phyloP scores from a whole-genome alignment of 2,329 filamentous ascomycete genomes.

The Colletotrichum kahawae region DNA sequence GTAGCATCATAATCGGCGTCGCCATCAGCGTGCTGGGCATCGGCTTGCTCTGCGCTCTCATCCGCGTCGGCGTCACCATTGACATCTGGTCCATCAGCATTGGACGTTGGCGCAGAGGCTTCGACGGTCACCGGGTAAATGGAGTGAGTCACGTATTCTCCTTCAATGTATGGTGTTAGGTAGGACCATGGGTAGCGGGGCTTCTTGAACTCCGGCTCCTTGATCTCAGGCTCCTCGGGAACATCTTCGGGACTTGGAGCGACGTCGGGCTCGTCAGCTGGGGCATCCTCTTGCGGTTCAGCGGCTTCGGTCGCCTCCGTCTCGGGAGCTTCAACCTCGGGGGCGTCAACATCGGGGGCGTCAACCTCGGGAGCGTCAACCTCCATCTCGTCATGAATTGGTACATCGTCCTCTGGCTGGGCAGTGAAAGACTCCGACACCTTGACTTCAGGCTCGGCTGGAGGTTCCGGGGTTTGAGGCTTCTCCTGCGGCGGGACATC shows the following conservation, averaged over 20 bases:
- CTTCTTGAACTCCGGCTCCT: background rate
- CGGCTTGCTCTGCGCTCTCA: background rate
- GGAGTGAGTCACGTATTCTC: slow-evolving; percentile 43
- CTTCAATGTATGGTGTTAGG: slow-evolving; percentile 45
- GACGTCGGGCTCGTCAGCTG: background rate
- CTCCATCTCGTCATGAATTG: slow-evolving; percentile 2
- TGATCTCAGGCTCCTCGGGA: slow-evolving; percentile 6
- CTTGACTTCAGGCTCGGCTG: background rate
- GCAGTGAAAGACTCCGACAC: background rate
- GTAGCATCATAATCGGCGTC: slow-evolving; percentile 27
- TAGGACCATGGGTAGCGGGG: slow-evolving; percentile 37
- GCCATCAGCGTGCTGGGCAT: slow-evolving; percentile 24
- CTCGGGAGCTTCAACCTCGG: background rate
- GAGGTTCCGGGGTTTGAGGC: background rate
- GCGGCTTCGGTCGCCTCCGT: background rate
- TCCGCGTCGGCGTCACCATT: slow-evolving; percentile 11
- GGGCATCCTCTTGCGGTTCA: background rate
- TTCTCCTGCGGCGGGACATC: background rate
- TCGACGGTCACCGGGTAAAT: slow-evolving; percentile 15
- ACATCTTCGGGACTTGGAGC: background rate
- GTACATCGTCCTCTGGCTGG: background rate
- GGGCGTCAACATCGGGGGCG: background rate
- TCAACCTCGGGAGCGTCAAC: slow-evolving; percentile 2
- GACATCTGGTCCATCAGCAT: background rate
- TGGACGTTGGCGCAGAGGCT: slow-evolving; percentile 27